Conservation (phyloP, 306 rosid genomes). For the Inga laurina region DNA sequence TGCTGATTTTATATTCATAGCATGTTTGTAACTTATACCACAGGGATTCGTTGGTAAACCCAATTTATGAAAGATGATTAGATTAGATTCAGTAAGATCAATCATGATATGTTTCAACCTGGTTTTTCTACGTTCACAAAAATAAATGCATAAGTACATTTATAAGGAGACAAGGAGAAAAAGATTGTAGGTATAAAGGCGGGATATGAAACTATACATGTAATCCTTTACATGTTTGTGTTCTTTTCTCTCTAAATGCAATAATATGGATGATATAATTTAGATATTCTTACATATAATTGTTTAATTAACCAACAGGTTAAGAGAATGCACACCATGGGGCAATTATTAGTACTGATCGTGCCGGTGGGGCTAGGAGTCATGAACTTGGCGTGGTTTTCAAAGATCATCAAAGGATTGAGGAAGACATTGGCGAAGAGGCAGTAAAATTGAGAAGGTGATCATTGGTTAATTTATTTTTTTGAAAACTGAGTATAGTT, state of each 20-base stretch:
- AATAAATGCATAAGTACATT: neutral
- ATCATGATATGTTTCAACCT: neutral
- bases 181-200: neutral
- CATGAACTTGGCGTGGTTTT: constrained; percentile 95
- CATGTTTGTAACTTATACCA: neutral
- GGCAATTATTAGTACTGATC: constrained; percentile 56
- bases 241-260: neutral
- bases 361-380: constrained; percentile 69
- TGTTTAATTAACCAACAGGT: constrained; percentile 53
- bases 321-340: constrained; percentile 61
- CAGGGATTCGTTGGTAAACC: neutral
- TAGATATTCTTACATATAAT: constrained; percentile 1
- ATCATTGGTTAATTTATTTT: constrained; percentile 1
- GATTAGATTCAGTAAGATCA: neutral
- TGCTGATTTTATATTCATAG: neutral
- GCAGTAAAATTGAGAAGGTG: constrained; percentile 45
- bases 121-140: neutral
- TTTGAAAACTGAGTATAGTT: constrained; percentile 34
- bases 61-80: neutral
- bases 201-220: neutral
- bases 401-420: constrained; percentile 78
- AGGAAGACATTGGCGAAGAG: constrained; percentile 89
- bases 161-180: neutral
- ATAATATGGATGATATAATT: neutral
- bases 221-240: neutral